Conservation (phyloP, 2,329 filamentous ascomycete species). For the Monilinia fructigena region DNA sequence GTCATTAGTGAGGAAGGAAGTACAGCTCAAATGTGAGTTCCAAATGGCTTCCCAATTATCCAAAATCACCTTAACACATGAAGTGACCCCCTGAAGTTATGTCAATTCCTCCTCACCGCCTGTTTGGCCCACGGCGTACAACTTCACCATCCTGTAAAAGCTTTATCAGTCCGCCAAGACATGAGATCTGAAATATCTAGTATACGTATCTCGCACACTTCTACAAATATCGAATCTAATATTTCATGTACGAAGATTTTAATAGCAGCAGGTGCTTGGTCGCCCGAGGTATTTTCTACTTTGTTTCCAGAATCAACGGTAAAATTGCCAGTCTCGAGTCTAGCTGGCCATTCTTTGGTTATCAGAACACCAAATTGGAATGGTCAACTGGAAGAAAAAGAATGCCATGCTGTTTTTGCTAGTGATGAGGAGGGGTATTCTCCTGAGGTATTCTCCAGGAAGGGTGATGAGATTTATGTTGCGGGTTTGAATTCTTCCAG, state of each 20-base stretch:
- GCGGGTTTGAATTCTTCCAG: constrained; percentile 65
- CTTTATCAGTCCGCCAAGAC: constrained; percentile 53
- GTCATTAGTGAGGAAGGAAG: constrained; percentile 59
- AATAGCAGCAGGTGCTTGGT: constrained; percentile 71
- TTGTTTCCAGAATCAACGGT: constrained; percentile 60
- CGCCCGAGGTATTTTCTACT: constrained; percentile 58
- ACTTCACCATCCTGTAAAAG: constrained; percentile 63
- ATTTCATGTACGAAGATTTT: constrained; percentile 65
- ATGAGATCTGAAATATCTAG: constrained; percentile 50
- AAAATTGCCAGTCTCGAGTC: constrained; percentile 56
- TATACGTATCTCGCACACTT: constrained; percentile 50
- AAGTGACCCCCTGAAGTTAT: constrained; percentile 66
- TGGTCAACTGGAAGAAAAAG: constrained; percentile 44
- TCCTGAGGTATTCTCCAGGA: constrained; percentile 68
- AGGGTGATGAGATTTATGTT: constrained; percentile 68
- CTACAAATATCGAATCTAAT: constrained; percentile 47
- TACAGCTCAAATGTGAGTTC: constrained; percentile 62
- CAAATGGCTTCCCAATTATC: background rate
- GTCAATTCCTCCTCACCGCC: constrained; percentile 60
- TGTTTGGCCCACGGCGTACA: constrained; percentile 60
- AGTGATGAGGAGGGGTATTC: constrained; percentile 51
- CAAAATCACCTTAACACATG: constrained; percentile 4
- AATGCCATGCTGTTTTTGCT: constrained; percentile 69
- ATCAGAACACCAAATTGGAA: constrained; percentile 57
- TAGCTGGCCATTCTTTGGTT: constrained; percentile 73